Percentiles rank a stretch among this genome's conserved stretches.
Conservation (phyloP, 805 yeast species). For the Ogataea zsoltii region DNA sequence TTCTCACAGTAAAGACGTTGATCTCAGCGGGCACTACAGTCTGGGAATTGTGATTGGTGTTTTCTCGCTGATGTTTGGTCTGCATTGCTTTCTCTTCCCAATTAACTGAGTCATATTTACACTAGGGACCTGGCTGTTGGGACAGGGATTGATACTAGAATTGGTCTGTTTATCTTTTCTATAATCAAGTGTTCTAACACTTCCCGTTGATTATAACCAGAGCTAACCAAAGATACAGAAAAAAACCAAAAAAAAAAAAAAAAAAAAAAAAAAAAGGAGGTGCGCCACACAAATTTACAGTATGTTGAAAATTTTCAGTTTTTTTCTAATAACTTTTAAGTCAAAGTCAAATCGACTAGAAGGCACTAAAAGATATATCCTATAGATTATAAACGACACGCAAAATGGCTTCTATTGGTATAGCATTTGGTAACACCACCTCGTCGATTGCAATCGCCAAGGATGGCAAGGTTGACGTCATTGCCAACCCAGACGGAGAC, state of each 20-base stretch:
- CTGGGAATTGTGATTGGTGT: constrained; percentile 13
- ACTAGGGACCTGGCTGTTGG: no score
- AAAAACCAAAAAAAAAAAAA: background rate
- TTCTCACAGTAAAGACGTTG: background rate
- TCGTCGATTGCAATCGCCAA: constrained; percentile 89
- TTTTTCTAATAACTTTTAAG: constrained; percentile 1
- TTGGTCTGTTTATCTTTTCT: no score
- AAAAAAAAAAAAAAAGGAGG: background rate
- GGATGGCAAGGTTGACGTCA: constrained; percentile 94
- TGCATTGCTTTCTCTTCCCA: constrained; percentile 17
- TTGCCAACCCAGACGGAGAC: constrained; percentile 99
- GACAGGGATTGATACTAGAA: no score
- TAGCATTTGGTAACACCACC: constrained; percentile 94
- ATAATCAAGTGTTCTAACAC: no score
- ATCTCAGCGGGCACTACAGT: constrained; percentile 5
- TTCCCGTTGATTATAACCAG: no score
- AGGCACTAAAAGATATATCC: background rate
- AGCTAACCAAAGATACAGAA: background rate
- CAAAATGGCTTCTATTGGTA: constrained; percentile 73
- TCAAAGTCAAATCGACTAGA: no score
- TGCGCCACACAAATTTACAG: constrained; percentile 4
- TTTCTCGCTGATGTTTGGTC: constrained; percentile 13
- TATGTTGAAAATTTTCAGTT: background rate
- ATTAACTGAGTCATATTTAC: background rate
- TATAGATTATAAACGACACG: background rate